Percentiles rank a stretch among this genome's conserved stretches.
Conservation (phyloP, 1,139 yeast species). For the Pichia sp. region DNA sequence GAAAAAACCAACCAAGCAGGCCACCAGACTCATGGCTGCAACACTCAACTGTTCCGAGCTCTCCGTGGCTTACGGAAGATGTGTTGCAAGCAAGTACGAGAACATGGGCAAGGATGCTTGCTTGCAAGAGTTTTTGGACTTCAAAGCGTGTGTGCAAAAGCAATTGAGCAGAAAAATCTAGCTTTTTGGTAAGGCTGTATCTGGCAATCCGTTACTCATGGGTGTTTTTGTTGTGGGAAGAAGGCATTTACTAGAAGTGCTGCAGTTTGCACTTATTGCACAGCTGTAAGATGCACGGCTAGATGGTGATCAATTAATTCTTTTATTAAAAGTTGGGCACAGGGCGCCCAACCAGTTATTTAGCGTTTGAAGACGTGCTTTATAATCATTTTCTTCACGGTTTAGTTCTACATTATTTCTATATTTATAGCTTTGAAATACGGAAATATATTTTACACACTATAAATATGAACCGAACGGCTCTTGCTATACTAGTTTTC, state of each 20-base stretch:
- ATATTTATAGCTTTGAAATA: not conserved
- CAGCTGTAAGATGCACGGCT: no score
- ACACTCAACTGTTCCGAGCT: slow-evolving; percentile 27
- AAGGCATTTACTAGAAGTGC: not conserved
- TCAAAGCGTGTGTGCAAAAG: slow-evolving; percentile 53
- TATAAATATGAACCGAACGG: not conserved
- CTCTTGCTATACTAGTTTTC: slow-evolving; percentile 11
- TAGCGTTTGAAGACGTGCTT: not conserved
- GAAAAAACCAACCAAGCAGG: slow-evolving; percentile 27
- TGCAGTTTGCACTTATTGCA: not conserved
- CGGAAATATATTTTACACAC: not conserved
- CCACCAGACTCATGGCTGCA: slow-evolving; percentile 29
- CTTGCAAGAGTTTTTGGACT: slow-evolving; percentile 49
- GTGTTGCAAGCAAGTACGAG: slow-evolving; percentile 53
- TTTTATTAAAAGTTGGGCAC: not conserved
- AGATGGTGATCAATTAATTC: not conserved
- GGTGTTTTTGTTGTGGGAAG: not conserved
- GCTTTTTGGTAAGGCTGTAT: not conserved
- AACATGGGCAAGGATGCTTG: slow-evolving; percentile 55
- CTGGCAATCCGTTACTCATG: not conserved
- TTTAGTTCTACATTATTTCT: not conserved
- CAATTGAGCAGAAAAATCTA: slow-evolving; percentile 27
- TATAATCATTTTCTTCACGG: not conserved
- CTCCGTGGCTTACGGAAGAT: slow-evolving; percentile 51
- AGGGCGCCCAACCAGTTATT: not conserved